Evolutionary conservation across 169 alveolate genomes (phyloP).

Genomic region (Eimeria acervulina): DNA sequence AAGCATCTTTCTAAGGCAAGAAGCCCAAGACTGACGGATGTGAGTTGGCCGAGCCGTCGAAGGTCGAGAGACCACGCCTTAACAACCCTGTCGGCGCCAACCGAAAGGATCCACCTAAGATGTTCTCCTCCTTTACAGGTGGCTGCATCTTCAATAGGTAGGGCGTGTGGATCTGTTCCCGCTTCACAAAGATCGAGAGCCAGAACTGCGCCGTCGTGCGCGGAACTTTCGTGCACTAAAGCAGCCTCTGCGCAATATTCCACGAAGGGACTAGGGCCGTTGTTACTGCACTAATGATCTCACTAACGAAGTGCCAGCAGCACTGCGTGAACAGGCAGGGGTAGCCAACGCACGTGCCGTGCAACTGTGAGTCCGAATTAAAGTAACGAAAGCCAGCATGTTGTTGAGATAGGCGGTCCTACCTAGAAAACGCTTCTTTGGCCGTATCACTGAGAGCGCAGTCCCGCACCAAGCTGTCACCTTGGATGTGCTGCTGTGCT

Average conservation of each 20-base stretch:
- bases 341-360: neutral
- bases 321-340: neutral
- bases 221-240: constrained; percentile 46
- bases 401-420: neutral
- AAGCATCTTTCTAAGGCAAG: too few species aligned
- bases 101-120: constrained; percentile 61
- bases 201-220: constrained; percentile 62
- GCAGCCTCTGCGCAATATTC: constrained; percentile 52
- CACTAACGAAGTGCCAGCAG: neutral
- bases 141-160: neutral
- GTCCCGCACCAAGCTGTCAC: neutral
- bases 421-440: neutral
- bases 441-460: neutral
- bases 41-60: constrained; percentile 57
- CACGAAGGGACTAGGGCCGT: neutral
- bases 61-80: constrained; percentile 71
- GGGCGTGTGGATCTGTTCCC: neutral
- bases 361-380: neutral
- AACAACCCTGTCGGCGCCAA: constrained; percentile 76
- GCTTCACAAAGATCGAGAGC: constrained; percentile 50
- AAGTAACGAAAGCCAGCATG: neutral
- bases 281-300: neutral
- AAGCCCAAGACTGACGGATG: neutral
- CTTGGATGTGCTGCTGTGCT: too few species aligned
- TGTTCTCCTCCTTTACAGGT: neutral